Evolutionary conservation across 768 basidiomycete genomes (phyloP).

Genomic region (Roridomyces roridus): DNA sequence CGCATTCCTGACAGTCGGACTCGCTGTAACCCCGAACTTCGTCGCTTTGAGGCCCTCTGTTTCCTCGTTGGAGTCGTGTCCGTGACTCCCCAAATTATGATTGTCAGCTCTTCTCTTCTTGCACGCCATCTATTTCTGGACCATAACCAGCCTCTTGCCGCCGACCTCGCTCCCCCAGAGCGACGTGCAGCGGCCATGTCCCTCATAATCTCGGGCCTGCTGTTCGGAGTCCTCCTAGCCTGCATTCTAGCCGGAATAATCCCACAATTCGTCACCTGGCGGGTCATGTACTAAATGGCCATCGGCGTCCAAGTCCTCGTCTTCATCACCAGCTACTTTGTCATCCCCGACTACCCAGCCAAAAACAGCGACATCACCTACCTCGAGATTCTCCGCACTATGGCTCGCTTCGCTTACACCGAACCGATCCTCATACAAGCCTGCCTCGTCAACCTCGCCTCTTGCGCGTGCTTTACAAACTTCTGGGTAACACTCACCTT

Average conservation of each 20-base stretch:
- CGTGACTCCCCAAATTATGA: conserved; percentile 82
- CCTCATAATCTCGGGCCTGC: conserved; percentile 69
- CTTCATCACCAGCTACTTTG: conserved; percentile 60
- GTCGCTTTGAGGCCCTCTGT: conserved; percentile 68
- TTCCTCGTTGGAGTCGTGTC: conserved; percentile 75
- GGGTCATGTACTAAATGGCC: conserved; percentile 75
- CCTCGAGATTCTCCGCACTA: conserved; percentile 56
- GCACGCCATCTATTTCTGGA: no score
- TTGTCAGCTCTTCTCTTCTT: no score
- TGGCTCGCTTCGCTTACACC: conserved; percentile 62
- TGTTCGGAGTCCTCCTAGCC: conserved; percentile 77
- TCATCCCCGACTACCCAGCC: conserved; percentile 85
- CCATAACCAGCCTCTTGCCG: conserved; percentile 68
- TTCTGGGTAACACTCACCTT: conserved; percentile 65
- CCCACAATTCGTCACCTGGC: conserved; percentile 73
- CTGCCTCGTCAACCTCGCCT: conserved; percentile 50
- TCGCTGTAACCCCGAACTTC: conserved; percentile 66
- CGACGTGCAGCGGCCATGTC: conserved; percentile 78
- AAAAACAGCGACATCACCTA: conserved; percentile 74
- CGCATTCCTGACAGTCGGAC: conserved; percentile 69
- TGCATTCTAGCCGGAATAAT: conserved; percentile 80
- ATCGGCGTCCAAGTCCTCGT: conserved; percentile 72
- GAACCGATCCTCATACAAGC: conserved; percentile 65
- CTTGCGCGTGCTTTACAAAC: conserved; percentile 48
- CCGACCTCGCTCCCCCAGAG: conserved; percentile 80